Conservation (phyloP, 352 stramenopile genomes). For the Thalassiosira mediterranea region DNA sequence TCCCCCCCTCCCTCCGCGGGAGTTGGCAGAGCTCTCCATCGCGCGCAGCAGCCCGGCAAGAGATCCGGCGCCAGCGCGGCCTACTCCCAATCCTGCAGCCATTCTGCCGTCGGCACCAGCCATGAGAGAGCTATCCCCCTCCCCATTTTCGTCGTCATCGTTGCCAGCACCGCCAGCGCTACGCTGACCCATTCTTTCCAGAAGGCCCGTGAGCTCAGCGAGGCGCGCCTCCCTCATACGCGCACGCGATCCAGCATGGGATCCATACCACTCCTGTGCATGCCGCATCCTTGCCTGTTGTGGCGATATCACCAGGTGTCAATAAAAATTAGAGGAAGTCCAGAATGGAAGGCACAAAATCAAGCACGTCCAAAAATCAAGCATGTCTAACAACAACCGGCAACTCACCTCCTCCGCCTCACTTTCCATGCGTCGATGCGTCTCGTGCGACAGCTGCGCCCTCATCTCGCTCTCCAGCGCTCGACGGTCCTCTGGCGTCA, state of each 20-base stretch:
- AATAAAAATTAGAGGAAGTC: no score
- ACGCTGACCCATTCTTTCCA: conserved; percentile 17
- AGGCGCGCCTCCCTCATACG: conserved; percentile 33
- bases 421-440: conserved; percentile 55
- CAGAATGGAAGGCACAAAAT: no score
- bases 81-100: background rate
- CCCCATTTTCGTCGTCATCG: background rate
- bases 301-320: no score
- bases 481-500: conserved; percentile 70
- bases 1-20: conserved; percentile 1
- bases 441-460: conserved; percentile 66
- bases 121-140: background rate
- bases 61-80: background rate
- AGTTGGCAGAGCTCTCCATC: conserved; percentile 23
- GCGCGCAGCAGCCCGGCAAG: conserved; percentile 24
- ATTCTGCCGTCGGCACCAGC: background rate
- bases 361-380: no score
- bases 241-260: conserved; percentile 18
- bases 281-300: conserved; percentile 40
- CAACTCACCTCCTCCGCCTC: conserved; percentile 69
- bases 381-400: no score
- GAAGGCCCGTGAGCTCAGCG: conserved; percentile 41
- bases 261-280: conserved; percentile 56
- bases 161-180: background rate
- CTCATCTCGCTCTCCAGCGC: conserved; percentile 74